Conservation (phyloP, 371 early-diverging fungal species). For the Mucor indicus region DNA sequence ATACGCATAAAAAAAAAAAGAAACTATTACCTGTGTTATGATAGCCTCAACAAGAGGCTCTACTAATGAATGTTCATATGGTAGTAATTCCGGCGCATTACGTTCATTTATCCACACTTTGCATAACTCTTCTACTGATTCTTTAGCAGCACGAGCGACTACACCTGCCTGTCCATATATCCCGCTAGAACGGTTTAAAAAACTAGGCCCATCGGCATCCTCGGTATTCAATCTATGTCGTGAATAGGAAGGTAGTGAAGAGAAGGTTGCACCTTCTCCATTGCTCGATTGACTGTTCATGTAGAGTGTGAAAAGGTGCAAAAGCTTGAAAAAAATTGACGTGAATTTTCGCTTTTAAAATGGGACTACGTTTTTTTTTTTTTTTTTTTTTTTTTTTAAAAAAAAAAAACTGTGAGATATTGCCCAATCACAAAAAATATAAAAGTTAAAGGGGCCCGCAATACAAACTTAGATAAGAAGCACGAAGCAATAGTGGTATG, state of each 20-base stretch:
- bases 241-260: conserved; percentile 1
- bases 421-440: no score
- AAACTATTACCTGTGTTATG: conserved; percentile 54
- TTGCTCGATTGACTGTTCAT: conserved; percentile 1
- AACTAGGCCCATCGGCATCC: neutral
- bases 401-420: no score
- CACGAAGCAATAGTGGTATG: no score
- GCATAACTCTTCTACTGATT: conserved; percentile 22
- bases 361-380: neutral
- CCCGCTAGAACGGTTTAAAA: neutral
- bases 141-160: neutral
- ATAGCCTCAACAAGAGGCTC: conserved; percentile 60
- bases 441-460: no score
- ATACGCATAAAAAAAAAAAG: neutral
- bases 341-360: no score
- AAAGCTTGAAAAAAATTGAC: no score
- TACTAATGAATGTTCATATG: conserved; percentile 55
- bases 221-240: neutral
- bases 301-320: neutral
- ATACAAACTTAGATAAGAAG: no score
- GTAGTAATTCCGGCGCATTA: conserved; percentile 72
- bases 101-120: conserved; percentile 79
- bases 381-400: neutral
- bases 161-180: conserved; percentile 6
- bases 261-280: no score